A percentile compares a stretch with the other conserved stretches of the same genome.
Conservation (phyloP, 192 early-diverging fungal genomes). For the Podila epigama region DNA sequence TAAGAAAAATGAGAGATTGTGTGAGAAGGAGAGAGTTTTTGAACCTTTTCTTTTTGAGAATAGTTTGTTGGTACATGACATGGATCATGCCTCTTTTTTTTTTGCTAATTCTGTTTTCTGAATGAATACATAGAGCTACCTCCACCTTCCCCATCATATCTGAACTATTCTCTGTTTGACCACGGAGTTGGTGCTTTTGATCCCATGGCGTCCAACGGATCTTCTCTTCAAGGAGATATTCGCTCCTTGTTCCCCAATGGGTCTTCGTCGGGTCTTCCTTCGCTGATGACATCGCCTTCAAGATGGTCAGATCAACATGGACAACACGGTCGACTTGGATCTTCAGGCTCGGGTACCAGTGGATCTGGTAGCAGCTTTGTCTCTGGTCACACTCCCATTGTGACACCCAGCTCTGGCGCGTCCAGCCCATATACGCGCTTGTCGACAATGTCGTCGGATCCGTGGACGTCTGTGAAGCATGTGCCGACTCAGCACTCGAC, state of each 20-base stretch:
- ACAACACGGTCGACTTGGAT: slow-evolving; percentile 3
- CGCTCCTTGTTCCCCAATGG: slow-evolving; percentile 12
- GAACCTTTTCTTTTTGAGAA: too few relatives aligned
- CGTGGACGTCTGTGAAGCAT: slow-evolving; percentile 21
- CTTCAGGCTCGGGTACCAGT: neutral
- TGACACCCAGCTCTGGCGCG: neutral
- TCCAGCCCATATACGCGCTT: slow-evolving; percentile 9
- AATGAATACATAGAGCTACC: neutral
- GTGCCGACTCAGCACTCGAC: slow-evolving; percentile 19
- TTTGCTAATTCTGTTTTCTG: neutral
- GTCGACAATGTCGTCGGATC: slow-evolving; percentile 16
- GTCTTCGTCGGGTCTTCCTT: neutral
- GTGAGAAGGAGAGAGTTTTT: neutral
- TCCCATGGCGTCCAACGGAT: neutral
- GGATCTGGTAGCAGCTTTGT: slow-evolving; percentile 4
- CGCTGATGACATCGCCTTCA: slow-evolving; percentile 15
- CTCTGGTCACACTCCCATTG: neutral
- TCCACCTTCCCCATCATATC: neutral
- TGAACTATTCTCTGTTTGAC: slow-evolving; percentile 34
- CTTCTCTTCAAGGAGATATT: slow-evolving; percentile 13
- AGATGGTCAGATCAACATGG: slow-evolving; percentile 45
- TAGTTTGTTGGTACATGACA: too few relatives aligned
- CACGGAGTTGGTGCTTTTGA: slow-evolving; percentile 9
- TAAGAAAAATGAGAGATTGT: neutral
- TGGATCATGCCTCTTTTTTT: neutral